Base-by-base conservation (phyloP, 495 filamentous ascomycete species). In the Penicillium silybi region DNA sequence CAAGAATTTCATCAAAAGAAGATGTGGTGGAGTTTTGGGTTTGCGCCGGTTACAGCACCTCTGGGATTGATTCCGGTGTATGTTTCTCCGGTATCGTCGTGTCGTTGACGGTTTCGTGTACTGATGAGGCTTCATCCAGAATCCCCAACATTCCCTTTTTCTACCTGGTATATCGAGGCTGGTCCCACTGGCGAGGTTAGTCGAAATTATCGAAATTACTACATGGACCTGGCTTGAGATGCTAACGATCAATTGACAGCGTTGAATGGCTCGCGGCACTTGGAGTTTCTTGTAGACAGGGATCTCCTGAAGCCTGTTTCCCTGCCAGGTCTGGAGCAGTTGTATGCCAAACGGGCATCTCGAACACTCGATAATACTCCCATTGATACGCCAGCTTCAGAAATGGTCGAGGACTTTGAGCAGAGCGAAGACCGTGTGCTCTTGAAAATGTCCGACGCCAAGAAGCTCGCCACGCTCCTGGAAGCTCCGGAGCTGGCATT, bases 101-200 rank as follows among this genome's bases (percentile, higher is more conserved):
- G 7, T 29, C 2, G 20, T 41, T 20, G 23, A n/a, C 32, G 27
- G 29, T 40, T 43, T 23, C 8, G 6, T 6, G 15, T 50, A 39
- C 57, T 58, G 57, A 66, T 20, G 16, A 41, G 11, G 15, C 22
- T 48, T 27, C 20, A 5, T 47, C 13, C 50, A 96, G 91, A 40
- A 74, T 97, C 54, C 92, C 92, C 7, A 97, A 97, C 64, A 76
- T 98, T n/a, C 93, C 93, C 20, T 97, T 97, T 75, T 97, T 97
- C 75, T 99, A 97, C 64, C 75, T 97, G 16, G 80, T 77, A 2
- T 99, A 95, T 69, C 79, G 93, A 59, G 82, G 82, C 54, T 87
- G 76, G 70, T 86, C 83, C 48, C 84, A 87, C 69, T 86, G 81
- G 77, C 76, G 81, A 71, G 81, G 81, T 81, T 49, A 49, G 75